These are phyloP conservation scores for Circinella umbellata DNA, from an alignment of 371 early-diverging fungal species.

Conservation along the genomic window DNA sequence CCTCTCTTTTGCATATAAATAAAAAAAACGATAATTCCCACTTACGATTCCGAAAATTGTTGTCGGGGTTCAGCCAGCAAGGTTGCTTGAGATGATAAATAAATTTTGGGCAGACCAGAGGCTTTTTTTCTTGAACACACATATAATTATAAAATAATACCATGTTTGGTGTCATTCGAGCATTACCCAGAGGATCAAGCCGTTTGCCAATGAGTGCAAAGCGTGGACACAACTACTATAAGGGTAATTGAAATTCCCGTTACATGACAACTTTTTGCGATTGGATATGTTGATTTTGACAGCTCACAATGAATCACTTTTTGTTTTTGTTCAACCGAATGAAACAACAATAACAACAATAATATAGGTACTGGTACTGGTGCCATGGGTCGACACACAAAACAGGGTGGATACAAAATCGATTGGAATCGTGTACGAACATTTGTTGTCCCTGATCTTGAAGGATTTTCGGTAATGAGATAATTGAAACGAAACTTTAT, in stretches of 20 bases:
- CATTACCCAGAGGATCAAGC: constrained; percentile 75
- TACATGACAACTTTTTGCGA: not conserved
- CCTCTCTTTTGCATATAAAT: not conserved
- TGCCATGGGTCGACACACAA: constrained; percentile 85
- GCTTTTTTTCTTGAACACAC: not conserved
- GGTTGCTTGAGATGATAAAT: no score
- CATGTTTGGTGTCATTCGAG: constrained; percentile 78
- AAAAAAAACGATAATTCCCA: no score
- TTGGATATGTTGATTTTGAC: no score
- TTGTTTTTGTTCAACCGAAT: no score
- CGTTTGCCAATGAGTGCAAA: constrained; percentile 81
- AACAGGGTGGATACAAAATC: constrained; percentile 75
- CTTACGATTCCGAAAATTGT: no score
- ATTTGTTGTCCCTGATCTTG: constrained; percentile 81
- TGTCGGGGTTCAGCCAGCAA: no score
- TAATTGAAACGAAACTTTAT: no score
- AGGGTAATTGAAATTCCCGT: constrained; percentile 53
- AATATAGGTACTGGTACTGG: constrained; percentile 78
- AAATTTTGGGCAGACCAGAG: not conserved
- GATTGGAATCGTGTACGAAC: constrained; percentile 80
- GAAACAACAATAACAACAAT: not conserved
- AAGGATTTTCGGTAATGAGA: constrained; percentile 65
- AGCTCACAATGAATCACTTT: no score
- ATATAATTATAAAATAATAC: not conserved
- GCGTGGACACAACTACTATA: constrained; percentile 84